These are phyloP conservation scores for Cydonia oblonga DNA, from an alignment of 331 rosid species.

Conservation along the genomic window DNA sequence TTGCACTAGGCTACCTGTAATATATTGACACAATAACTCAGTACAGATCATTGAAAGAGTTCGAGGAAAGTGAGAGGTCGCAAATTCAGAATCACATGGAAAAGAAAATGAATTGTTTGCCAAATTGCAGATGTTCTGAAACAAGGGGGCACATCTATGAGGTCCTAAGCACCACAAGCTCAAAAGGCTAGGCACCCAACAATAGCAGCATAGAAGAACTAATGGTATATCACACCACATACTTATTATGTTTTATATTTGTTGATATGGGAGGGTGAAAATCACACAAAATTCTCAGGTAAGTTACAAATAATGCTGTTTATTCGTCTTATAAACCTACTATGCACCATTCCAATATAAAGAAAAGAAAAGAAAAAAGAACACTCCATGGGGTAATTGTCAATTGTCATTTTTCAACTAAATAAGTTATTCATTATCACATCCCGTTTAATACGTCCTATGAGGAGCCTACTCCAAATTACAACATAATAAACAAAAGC, in stretches of 20 bases:
- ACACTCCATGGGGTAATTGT: neutral
- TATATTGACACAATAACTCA: neutral
- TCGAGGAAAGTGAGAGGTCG: neutral
- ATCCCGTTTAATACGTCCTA: neutral
- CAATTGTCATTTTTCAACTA: neutral
- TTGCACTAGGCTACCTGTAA: constrained; percentile 1
- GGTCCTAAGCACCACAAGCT: neutral
- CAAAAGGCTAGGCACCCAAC: neutral
- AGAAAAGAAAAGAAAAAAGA: neutral
- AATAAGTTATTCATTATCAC: neutral
- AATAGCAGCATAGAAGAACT: neutral
- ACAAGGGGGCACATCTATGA: neutral
- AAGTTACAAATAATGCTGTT: neutral
- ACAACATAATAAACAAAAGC: neutral
- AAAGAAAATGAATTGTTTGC: neutral
- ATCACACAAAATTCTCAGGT: neutral
- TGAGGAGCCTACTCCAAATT: neutral
- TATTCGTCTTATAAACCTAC: neutral
- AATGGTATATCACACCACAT: neutral
- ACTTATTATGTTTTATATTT: too few relatives aligned
- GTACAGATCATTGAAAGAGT: neutral
- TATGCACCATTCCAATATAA: neutral
- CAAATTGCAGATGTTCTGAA: neutral
- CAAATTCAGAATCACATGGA: neutral
- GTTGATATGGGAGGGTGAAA: too few relatives aligned